Conservation (phyloP, 768 basidiomycete genomes). For the Termitomyces sp. region DNA sequence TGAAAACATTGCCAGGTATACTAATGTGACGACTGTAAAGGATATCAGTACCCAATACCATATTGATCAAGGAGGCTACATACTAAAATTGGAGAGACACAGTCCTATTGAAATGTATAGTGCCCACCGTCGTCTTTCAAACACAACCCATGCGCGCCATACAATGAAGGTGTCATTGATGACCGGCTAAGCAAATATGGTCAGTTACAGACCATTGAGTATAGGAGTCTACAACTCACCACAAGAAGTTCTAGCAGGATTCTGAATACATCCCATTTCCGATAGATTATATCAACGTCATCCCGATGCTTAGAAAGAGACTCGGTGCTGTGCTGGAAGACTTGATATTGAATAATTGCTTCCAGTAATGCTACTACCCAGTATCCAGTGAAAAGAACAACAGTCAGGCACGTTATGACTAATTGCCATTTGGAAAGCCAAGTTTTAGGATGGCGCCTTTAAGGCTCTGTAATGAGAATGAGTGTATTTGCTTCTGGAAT, state of each 20-base stretch:
- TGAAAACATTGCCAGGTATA: background rate
- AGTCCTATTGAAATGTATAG: background rate
- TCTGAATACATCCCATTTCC: background rate
- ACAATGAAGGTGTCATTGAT: background rate
- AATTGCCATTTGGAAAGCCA: background rate
- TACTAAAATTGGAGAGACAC: background rate
- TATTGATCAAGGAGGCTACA: background rate
- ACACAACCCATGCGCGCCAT: background rate
- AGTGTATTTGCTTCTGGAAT: background rate
- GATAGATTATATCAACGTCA: background rate
- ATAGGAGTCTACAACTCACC: background rate
- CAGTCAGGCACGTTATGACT: background rate
- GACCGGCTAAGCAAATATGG: background rate
- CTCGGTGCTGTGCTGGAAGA: background rate
- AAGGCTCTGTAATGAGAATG: background rate
- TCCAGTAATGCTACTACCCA: background rate
- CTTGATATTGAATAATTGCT: background rate
- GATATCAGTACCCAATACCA: background rate
- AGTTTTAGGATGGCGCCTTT: background rate
- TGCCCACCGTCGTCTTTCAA: background rate
- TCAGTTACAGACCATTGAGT: background rate
- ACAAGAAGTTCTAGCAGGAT: background rate
- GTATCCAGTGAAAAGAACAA: background rate
- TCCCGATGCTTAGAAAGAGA: background rate
- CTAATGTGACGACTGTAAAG: background rate